phyloP scores from a whole-genome alignment of 176 grass and related monocot species.

The Rhynchospora pubera region DNA sequence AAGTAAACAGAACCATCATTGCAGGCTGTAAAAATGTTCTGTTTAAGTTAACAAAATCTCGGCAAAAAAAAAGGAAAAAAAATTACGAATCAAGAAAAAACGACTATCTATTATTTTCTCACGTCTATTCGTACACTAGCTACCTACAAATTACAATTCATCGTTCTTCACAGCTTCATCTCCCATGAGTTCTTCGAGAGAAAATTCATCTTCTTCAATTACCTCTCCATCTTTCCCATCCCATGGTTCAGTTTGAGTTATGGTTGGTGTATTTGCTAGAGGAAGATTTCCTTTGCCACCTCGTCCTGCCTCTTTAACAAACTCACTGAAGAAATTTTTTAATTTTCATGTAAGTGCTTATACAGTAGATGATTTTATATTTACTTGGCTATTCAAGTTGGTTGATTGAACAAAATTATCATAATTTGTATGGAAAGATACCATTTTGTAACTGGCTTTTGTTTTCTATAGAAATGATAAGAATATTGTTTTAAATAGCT shows the following conservation, averaged over 20 bases:
- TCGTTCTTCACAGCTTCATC: conserved; percentile 51
- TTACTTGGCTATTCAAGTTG: background rate
- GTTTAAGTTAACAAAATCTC: background rate
- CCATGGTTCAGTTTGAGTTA: conserved; percentile 74
- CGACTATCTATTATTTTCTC: conserved; percentile 5
- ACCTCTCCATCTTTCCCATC: conserved; percentile 88
- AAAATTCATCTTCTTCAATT: conserved; percentile 95
- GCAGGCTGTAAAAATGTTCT: conserved; percentile 17
- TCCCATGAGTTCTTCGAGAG: conserved; percentile 84
- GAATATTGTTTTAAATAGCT: no score
- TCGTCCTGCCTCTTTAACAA: conserved; percentile 82
- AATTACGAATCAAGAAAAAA: background rate
- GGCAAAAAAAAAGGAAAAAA: background rate
- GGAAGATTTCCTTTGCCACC: conserved; percentile 93
- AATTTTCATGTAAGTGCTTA: background rate
- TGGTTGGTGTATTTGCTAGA: conserved; percentile 35
- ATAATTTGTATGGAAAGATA: background rate
- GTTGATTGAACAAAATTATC: background rate
- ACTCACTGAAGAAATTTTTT: conserved; percentile 46
- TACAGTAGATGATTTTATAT: background rate
- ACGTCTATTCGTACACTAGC: background rate
- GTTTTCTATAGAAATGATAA: no score
- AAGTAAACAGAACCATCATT: conserved; percentile 2
- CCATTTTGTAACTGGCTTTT: no score
- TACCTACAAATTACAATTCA: conserved; percentile 57